Evolutionary conservation across 1,284 basidiomycete species (phyloP), one percentile per base, ranked within the genome.

Genomic region (Naganishia liquefaciens): DNA sequence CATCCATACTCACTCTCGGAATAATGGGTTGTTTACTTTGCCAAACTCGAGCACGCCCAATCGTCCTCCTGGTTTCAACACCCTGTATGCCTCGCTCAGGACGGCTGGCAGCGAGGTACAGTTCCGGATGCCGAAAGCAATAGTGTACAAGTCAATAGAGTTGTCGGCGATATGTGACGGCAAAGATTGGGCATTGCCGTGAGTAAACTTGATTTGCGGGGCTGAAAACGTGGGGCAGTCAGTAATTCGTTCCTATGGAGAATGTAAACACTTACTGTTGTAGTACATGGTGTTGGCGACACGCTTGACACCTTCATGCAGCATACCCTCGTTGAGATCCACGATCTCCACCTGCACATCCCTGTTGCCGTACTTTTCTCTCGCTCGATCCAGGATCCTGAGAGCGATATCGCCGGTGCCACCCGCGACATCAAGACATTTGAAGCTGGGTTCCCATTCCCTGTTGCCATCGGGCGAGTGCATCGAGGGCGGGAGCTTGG

Each of bases 31-130:
- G 68, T 85, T 86, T 60, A 99, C 93, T 73, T 88, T 91, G 77
- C 93, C 94, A 79, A 99, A 99, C 79, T 99, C 96, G 64, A 99
- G 84, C 74, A 93, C 96, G 21, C 92, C 91, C 77, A 99, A 96
- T 5, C 87, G 90, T 62, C 93, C 96, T 70, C 96, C 96, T 0
- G 95, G 95, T 79, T 96, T 98, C 61, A 99, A 84, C 13, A 99
- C 93, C 21, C 96, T 86, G 77, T 96, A 83, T 4, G 96, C 96
- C 77, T 98, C 93, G 67, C 84, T 83, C 49, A 99, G 82, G 19
- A 94, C 96, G 27, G 86, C 87, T 11, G 91, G 88, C 68, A 98
- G 86, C 63, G 91, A 91, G 10, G 96, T 99, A 82, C 92, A 96
- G 77, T 99, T 99, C 58, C 96, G 85, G 71, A 99, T 99, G 39